Evolutionary conservation across 164 flowering plant species (phyloP).

Genomic region (Kingdonia uniflora): DNA sequence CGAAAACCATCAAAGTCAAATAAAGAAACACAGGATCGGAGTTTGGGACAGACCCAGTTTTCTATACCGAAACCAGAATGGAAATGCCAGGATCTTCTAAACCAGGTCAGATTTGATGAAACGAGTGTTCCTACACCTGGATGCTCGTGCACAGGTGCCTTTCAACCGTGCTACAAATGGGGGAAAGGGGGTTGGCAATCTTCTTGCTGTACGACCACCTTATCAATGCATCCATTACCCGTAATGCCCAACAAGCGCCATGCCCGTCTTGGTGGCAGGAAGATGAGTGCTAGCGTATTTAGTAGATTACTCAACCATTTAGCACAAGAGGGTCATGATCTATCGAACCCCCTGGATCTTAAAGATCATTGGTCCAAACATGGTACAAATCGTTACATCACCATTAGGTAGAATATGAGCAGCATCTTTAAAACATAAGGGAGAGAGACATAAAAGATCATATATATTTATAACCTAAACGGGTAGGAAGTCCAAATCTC

Average conservation of each 20-base stretch:
- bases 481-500: too few species aligned
- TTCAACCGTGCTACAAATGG: constrained; percentile 75
- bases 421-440: too few species aligned
- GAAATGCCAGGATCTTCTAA: constrained; percentile 58
- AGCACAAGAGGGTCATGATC: constrained; percentile 60
- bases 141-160: constrained; percentile 60
- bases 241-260: constrained; percentile 60
- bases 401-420: constrained; percentile 35
- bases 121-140: constrained; percentile 65
- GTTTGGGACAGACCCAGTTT: constrained; percentile 41
- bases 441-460: too few species aligned
- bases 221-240: constrained; percentile 66
- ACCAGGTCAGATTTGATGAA: constrained; percentile 61
- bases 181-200: constrained; percentile 88
- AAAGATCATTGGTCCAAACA: constrained; percentile 78
- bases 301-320: constrained; percentile 52
- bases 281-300: constrained; percentile 75
- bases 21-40: constrained; percentile 37
- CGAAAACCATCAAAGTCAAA: constrained; percentile 31
- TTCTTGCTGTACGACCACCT: constrained; percentile 61
- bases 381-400: constrained; percentile 70
- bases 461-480: too few species aligned
- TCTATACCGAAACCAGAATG: constrained; percentile 41
- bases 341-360: constrained; percentile 52
- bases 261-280: constrained; percentile 68